Evolutionary conservation across 768 basidiomycete genomes (phyloP).

Genomic region (Russula sp.): DNA sequence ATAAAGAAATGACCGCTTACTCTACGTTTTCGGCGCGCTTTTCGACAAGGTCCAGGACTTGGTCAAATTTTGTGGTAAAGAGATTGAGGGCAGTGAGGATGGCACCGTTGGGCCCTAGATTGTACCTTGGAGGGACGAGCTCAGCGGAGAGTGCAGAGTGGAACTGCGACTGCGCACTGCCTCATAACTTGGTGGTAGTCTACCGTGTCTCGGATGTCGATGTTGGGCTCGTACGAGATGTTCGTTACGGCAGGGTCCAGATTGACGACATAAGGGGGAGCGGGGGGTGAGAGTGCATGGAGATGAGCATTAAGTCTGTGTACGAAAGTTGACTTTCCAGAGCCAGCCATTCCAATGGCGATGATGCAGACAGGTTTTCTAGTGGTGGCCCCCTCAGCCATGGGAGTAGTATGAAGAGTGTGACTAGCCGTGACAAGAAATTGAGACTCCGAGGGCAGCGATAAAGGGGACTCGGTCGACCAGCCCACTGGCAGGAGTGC

Average conservation of each 20-base stretch:
- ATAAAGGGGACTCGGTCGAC: slow-evolving; percentile 22
- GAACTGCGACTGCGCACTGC: slow-evolving; percentile 66
- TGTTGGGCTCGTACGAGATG: slow-evolving; percentile 92
- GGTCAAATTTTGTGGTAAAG: slow-evolving; percentile 99
- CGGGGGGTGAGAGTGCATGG: slow-evolving; percentile 58
- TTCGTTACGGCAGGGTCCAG: slow-evolving; percentile 94
- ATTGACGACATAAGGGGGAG: slow-evolving; percentile 94
- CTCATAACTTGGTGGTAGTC: slow-evolving; percentile 99
- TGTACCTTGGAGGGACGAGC: slow-evolving; percentile 61
- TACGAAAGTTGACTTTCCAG: slow-evolving; percentile 97
- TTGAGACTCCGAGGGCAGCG: slow-evolving; percentile 22
- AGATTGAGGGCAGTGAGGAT: slow-evolving; percentile 96
- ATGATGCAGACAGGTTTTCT: slow-evolving; percentile 80
- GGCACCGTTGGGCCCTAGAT: slow-evolving; percentile 96
- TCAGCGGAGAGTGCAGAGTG: slow-evolving; percentile 21
- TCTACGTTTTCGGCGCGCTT: slow-evolving; percentile 86
- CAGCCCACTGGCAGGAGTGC: neutral
- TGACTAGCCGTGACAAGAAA: slow-evolving; percentile 4
- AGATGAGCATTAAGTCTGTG: slow-evolving; percentile 92
- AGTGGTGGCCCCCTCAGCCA: neutral
- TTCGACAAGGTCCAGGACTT: slow-evolving; percentile 88
- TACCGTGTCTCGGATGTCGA: slow-evolving; percentile 96
- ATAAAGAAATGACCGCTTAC: slow-evolving; percentile 46
- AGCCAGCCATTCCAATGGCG: slow-evolving; percentile 94
- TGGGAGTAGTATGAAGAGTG: neutral